Percentiles rank a stretch among this genome's conserved stretches.
Evolutionary conservation across 2,329 filamentous ascomycete species (phyloP).

Genomic region (Huntiella abstrusa): DNA sequence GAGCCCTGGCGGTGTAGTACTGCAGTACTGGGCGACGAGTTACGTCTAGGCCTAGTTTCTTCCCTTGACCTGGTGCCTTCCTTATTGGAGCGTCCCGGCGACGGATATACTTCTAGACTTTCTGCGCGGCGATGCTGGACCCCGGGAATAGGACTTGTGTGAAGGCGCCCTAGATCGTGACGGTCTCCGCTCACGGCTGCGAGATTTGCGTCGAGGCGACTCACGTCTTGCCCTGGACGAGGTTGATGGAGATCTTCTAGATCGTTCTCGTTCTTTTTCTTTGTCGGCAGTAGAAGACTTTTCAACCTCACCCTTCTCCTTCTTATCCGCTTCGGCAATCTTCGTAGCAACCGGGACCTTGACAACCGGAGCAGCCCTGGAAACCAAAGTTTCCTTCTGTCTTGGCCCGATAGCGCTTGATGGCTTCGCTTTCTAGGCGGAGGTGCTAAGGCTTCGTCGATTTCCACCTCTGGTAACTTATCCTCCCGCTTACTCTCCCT

Average conservation of each 20-base stretch:
- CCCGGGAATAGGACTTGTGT: slow-evolving; percentile 12
- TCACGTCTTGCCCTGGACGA: too few species aligned
- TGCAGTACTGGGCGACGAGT: slow-evolving; percentile 22
- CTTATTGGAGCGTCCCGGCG: slow-evolving; percentile 12
- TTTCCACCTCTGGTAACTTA: slow-evolving; percentile 34
- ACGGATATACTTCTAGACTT: slow-evolving; percentile 9
- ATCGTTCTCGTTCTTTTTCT: slow-evolving; percentile 15
- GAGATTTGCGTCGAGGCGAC: too few species aligned
- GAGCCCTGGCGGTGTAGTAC: slow-evolving; percentile 21
- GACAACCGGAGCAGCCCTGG: too few species aligned
- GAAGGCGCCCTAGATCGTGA: slow-evolving; percentile 15
- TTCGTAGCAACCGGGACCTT: slow-evolving; percentile 17
- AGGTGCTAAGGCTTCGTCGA: slow-evolving; percentile 37
- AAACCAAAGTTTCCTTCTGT: slow-evolving; percentile 18
- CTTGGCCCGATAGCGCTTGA: slow-evolving; percentile 42
- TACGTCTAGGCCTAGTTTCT: slow-evolving; percentile 20
- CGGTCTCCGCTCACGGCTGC: too few species aligned
- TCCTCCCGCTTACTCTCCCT: slow-evolving; percentile 36
- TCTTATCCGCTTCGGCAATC: slow-evolving; percentile 13
- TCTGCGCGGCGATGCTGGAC: slow-evolving; percentile 14
- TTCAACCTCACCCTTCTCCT: background rate
- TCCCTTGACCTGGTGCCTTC: background rate
- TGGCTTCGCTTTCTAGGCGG: slow-evolving; percentile 28
- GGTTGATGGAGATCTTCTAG: too few species aligned
- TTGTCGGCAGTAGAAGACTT: background rate